These are phyloP conservation scores for Calycina herbarum DNA, from an alignment of 2,329 filamentous ascomycete species.

Conservation along the genomic window DNA sequence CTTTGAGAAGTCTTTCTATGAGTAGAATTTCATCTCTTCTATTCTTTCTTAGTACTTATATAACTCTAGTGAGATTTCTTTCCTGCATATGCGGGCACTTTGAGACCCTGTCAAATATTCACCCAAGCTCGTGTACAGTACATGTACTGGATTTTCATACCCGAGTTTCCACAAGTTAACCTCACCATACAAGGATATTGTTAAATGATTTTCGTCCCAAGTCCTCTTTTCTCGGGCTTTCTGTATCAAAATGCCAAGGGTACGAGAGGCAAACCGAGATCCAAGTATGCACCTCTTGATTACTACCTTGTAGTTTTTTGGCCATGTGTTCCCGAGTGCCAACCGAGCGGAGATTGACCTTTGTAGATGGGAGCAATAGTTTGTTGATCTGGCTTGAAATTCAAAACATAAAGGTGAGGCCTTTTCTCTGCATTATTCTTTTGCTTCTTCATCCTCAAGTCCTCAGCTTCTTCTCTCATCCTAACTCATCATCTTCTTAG, in stretches of 20 bases:
- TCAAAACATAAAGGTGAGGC: background rate
- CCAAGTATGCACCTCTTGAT: slow-evolving; percentile 16
- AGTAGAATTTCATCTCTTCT: background rate
- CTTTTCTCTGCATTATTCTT: background rate
- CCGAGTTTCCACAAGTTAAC: background rate
- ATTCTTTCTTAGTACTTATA: background rate
- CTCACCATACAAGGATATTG: background rate
- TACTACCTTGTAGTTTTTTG: slow-evolving; percentile 15
- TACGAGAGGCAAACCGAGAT: background rate
- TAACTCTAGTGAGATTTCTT: background rate
- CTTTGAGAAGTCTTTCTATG: background rate
- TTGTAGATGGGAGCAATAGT: background rate
- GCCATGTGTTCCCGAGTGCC: background rate
- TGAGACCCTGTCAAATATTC: background rate
- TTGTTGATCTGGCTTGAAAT: background rate
- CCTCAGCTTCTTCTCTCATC: slow-evolving; percentile 11
- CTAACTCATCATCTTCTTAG: background rate
- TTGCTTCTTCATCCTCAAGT: slow-evolving; percentile 9
- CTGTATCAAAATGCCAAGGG: background rate
- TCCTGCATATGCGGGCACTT: background rate
- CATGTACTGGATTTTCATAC: background rate
- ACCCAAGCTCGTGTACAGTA: background rate
- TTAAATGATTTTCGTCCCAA: background rate
- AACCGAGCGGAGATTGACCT: background rate
- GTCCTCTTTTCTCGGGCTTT: background rate